phyloP scores from a whole-genome alignment of 2,329 filamentous ascomycete species.

The Coniochaeta prunicola region DNA sequence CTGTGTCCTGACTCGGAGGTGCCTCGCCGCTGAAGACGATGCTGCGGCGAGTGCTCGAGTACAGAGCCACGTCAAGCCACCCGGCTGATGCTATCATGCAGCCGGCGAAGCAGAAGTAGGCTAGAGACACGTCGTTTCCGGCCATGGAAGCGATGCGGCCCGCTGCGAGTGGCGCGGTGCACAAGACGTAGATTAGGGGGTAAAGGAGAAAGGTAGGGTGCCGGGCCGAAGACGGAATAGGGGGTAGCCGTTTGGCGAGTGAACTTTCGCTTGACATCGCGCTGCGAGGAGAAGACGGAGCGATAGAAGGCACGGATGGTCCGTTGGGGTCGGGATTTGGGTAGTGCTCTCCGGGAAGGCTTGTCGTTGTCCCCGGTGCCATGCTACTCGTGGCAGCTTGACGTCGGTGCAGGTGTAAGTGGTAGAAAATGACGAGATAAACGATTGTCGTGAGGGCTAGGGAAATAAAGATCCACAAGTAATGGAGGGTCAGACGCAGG shows the following conservation, averaged over 20 bases:
- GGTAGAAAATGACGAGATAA: conserved; percentile 32
- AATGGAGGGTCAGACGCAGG: conserved; percentile 54
- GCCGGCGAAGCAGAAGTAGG: conserved; percentile 52
- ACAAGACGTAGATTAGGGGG: conserved; percentile 61
- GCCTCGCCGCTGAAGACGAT: conserved; percentile 40
- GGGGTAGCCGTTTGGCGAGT: conserved; percentile 16
- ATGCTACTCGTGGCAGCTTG: conserved; percentile 13
- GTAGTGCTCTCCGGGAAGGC: conserved; percentile 9
- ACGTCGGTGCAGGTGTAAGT: conserved; percentile 25
- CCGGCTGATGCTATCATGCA: conserved; percentile 51
- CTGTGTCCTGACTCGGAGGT: conserved; percentile 34
- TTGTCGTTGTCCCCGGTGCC: conserved; percentile 8
- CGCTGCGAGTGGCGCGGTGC: conserved; percentile 58
- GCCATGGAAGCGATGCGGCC: conserved; percentile 59
- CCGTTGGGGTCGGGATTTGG: conserved; percentile 15
- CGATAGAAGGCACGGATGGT: conserved; percentile 4
- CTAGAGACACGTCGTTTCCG: conserved; percentile 39
- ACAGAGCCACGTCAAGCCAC: conserved; percentile 46
- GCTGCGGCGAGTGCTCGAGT: conserved; percentile 42
- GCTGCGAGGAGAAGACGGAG: conserved; percentile 14
- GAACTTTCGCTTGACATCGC: conserved; percentile 12
- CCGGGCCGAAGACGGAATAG: conserved; percentile 20
- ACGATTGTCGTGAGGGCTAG: conserved; percentile 29
- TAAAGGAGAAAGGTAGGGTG: conserved; percentile 58
- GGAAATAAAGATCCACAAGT: conserved; percentile 53